Conservation (phyloP, 2,329 filamentous ascomycete species). For the Claviceps paspali region DNA sequence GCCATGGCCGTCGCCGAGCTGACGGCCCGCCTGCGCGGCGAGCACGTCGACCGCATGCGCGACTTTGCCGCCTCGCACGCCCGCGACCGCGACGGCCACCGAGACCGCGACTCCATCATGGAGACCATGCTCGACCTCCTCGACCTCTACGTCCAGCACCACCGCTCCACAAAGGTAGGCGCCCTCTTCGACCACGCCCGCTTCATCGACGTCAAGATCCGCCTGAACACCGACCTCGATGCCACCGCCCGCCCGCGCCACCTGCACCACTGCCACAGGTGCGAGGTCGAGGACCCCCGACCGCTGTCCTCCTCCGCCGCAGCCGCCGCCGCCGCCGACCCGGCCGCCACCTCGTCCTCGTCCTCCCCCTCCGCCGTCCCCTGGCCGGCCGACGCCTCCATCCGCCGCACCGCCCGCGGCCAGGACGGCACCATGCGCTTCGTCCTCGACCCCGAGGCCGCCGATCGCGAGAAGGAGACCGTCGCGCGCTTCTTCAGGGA, state of each 20-base stretch:
- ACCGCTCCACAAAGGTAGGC: slow-evolving; percentile 59
- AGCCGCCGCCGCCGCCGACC: too few species aligned
- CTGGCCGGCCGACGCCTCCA: slow-evolving; percentile 19
- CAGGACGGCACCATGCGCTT: slow-evolving; percentile 72
- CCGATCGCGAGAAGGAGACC: slow-evolving; percentile 52
- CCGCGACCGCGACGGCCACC: too few species aligned
- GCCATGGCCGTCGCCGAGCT: slow-evolving; percentile 72
- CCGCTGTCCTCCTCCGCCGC: slow-evolving; percentile 18
- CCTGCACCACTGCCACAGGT: slow-evolving; percentile 41
- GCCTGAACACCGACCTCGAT: slow-evolving; percentile 69
- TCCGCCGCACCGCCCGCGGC: slow-evolving; percentile 21
- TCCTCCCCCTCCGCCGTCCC: too few species aligned
- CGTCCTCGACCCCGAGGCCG: slow-evolving; percentile 68
- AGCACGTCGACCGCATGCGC: slow-evolving; percentile 34
- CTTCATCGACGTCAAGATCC: slow-evolving; percentile 77
- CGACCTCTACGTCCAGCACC: slow-evolving; percentile 82
- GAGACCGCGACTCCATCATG: slow-evolving; percentile 32
- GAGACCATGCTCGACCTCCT: slow-evolving; percentile 84
- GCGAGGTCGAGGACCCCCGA: slow-evolving; percentile 25
- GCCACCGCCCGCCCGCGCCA: slow-evolving; percentile 46
- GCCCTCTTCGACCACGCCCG: slow-evolving; percentile 55
- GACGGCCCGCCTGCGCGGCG: slow-evolving; percentile 50
- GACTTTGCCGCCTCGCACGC: slow-evolving; percentile 31
- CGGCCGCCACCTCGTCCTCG: too few species aligned
- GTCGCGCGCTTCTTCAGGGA: slow-evolving; percentile 56